Evolutionary conservation across 441 rosid species (phyloP).

Genomic region (Sinapis alba): DNA sequence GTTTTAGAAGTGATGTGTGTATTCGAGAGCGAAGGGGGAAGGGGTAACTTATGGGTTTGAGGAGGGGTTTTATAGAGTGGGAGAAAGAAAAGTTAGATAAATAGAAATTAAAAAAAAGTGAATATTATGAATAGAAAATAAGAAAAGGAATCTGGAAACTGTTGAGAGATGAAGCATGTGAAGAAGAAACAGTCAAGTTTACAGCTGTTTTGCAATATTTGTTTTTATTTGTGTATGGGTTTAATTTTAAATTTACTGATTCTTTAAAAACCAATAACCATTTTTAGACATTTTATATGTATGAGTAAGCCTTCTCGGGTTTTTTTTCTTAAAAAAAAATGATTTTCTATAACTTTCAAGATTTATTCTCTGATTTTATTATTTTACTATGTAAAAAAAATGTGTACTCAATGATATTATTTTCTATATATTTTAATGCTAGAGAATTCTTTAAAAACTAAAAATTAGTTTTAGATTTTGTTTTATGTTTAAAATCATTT

Average conservation of each 20-base stretch:
- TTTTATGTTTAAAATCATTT: background rate
- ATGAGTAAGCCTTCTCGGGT: background rate
- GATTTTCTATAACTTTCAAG: background rate
- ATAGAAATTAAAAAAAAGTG: background rate
- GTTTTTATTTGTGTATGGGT: background rate
- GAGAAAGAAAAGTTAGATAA: background rate
- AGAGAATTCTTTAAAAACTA: background rate
- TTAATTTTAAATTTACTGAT: background rate
- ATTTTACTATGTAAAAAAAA: too few species aligned
- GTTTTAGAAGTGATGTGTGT: slow-evolving; percentile 13
- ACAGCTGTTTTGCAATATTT: slow-evolving; percentile 41
- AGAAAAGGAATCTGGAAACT: slow-evolving; percentile 11
- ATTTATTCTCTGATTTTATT: background rate
- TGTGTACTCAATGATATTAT: background rate
- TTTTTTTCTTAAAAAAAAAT: too few species aligned
- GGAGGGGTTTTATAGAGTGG: slow-evolving; percentile 29
- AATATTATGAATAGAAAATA: background rate
- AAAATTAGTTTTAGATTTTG: too few species aligned
- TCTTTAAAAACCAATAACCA: background rate
- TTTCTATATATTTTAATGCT: too few species aligned
- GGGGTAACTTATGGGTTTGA: slow-evolving; percentile 27
- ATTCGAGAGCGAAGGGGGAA: slow-evolving; percentile 31
- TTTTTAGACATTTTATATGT: background rate
- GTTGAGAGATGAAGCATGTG: slow-evolving; percentile 32
- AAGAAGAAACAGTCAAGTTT: slow-evolving; percentile 36